Base-by-base conservation (phyloP, 164 flowering plant genomes). In the Berberis vulgaris region DNA sequence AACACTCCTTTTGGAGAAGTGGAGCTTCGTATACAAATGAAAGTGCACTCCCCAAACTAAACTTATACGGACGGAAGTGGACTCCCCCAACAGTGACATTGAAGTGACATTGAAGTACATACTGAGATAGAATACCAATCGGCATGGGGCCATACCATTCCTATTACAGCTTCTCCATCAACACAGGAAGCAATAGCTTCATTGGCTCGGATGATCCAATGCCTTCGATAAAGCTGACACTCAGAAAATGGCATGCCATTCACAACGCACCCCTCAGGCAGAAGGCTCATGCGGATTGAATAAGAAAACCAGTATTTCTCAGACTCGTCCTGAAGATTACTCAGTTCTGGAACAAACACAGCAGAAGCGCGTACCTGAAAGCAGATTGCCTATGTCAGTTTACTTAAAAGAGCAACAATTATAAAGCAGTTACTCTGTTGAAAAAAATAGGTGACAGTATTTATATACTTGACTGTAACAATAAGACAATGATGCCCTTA, bases 321-420 rank as follows among this genome's bases (percentile, higher is more conserved):
- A 41, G 57, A 6, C 11, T 70, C 78, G 57, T 72, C 54, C 59
- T 69, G 73, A 59, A 82, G 87, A 61, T 84, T 74, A 75, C 84
- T 50, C 8, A 59, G 57, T 76, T 95, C 97, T 0, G 99, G 99
- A 41, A 86, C 81, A 74, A 91, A 78, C 43, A 86, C 86, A 65
- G 97, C 84, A 63, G 99, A 91, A 61, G 96, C 91, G 54, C 97
- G 90, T 54, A 91, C 78, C 99, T 94, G 76, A 58, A 78, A 64
- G n/a, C 3, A 7, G 54, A 4, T 52, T 46, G 8, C 54, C 54
- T 4, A 12, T 11, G 1, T 52, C 1, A 6, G 54, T 52, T 52
- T 10, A 3, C 5, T 3, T 26, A 7, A 52, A 52, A 1, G 1
- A 7, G n/a, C 13, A 52, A 26, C 1, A 47, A 2, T 47, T 47